Base-by-base conservation (phyloP, 164 flowering plant species). In the Aristolochia fimbriata region DNA sequence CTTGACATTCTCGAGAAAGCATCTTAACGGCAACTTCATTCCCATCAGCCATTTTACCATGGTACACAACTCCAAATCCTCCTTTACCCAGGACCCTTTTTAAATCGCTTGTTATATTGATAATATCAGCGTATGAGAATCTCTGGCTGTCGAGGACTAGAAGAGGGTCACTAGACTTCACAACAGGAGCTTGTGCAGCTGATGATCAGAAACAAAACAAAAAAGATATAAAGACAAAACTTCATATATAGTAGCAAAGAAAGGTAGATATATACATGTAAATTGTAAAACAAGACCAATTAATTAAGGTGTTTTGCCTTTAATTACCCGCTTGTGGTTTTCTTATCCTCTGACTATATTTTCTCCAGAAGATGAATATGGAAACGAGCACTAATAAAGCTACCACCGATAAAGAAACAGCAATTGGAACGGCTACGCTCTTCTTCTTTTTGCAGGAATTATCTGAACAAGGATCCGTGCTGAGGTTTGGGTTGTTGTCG, bases 1-100 rank as follows among this genome's bases (percentile, higher is more conserved):
- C 55, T 8, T 15, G 23, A 16, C 56, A 52, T 15, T 16, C 80
- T 76, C 19, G 69, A 49, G 81, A 78, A 16, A 81, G 71, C 68
- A 81, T 70, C 65, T 83, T 81, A 0, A 83, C 83, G 13, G 85
- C 83, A 43, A 79, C 80, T 51, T 67, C 67, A 17, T 60, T 61
- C 22, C 65, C 75, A 49, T 77, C 73, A 3, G 53, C 45, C 60
- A 74, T 12, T 47, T 27, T 20, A 25, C 86, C 86, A 64, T 69
- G 71, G 59, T 77, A 82, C 15, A 79, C 83, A 4, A 61, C 65
- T 22, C 86, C 86, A 62, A 70, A 77, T 21, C 77, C 83, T 62
- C 86, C 83, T 66, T 64, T 72, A 14, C 83, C 86, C 30, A 82
- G 58, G 4, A 65, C 62, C n/a, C 19, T 62, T 20, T 68, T 19